Conservation (phyloP, 2,329 filamentous ascomycete genomes). For the Coniochaeta sp. region DNA sequence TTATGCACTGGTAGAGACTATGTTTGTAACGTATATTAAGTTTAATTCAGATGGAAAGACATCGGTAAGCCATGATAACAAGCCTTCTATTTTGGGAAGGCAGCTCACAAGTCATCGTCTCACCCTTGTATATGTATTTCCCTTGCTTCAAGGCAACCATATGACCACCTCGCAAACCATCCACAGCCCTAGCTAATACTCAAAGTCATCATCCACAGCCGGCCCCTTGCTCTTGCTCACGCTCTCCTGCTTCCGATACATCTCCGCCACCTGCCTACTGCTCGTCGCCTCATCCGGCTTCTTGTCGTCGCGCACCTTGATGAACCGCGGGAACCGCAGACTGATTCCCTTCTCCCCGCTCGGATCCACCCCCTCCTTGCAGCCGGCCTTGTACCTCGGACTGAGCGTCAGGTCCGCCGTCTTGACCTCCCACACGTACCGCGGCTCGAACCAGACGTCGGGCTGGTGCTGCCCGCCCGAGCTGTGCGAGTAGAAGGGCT, state of each 20-base stretch:
- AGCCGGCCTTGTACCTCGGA: constrained; percentile 88
- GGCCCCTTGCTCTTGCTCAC: constrained; percentile 80
- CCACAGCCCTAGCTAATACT: constrained; percentile 61
- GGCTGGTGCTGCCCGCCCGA: constrained; percentile 83
- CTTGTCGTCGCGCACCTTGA: constrained; percentile 89
- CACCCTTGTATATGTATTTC: neutral
- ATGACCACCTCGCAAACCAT: neutral
- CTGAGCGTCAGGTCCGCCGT: constrained; percentile 91
- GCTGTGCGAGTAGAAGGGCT: constrained; percentile 90
- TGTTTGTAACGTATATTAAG: neutral
- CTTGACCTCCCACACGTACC: constrained; percentile 94
- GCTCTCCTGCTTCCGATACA: constrained; percentile 94
- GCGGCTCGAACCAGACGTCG: constrained; percentile 96
- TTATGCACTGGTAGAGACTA: neutral
- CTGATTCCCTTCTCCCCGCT: constrained; percentile 72
- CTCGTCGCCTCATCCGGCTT: constrained; percentile 86
- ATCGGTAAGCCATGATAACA: neutral
- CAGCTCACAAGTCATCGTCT: neutral
- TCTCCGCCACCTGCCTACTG: constrained; percentile 81
- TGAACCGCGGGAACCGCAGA: constrained; percentile 86
- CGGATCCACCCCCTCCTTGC: constrained; percentile 68
- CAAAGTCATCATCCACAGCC: constrained; percentile 91
- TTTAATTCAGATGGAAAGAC: neutral
- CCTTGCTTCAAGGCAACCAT: no score
- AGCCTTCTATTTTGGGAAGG: neutral